Conservation (phyloP, 352 stramenopile species). For the Pythium periplocum region DNA sequence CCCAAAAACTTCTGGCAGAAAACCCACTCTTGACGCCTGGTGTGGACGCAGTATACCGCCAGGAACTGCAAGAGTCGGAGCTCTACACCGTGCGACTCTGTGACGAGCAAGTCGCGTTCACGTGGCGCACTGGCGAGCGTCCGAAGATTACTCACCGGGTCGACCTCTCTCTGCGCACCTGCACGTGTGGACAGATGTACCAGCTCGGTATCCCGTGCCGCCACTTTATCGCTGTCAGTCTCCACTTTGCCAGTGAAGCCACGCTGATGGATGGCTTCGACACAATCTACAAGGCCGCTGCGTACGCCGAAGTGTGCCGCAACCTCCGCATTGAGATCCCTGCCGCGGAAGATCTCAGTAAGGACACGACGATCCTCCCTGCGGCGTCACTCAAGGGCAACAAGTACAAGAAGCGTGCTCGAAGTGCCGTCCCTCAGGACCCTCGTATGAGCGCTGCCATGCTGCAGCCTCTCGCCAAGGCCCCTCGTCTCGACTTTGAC, state of each 20-base stretch:
- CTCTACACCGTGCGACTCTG: slow-evolving; percentile 52
- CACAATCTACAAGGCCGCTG: slow-evolving; percentile 60
- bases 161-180: slow-evolving; percentile 50
- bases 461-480: slow-evolving; percentile 29
- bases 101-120: slow-evolving; percentile 68
- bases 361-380: slow-evolving; percentile 59
- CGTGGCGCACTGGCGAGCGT: slow-evolving; percentile 55
- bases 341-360: slow-evolving; percentile 56
- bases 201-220: slow-evolving; percentile 74
- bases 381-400: slow-evolving; percentile 33
- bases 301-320: slow-evolving; percentile 52
- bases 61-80: slow-evolving; percentile 54
- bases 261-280: slow-evolving; percentile 60
- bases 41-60: slow-evolving; percentile 55
- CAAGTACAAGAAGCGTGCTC: slow-evolving; percentile 62
- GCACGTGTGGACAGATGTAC: slow-evolving; percentile 65
- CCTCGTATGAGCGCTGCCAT: not conserved
- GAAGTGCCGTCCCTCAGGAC: slow-evolving; percentile 1
- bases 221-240: slow-evolving; percentile 63
- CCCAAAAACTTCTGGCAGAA: slow-evolving; percentile 42
- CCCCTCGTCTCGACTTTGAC: slow-evolving; percentile 55
- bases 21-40: slow-evolving; percentile 48
- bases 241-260: slow-evolving; percentile 54
- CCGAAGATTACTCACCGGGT: slow-evolving; percentile 70
- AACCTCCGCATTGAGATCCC: slow-evolving; percentile 77